Conservation (phyloP, 2,329 filamentous ascomycete genomes). For the Aspergillus ochraceoroseus region DNA sequence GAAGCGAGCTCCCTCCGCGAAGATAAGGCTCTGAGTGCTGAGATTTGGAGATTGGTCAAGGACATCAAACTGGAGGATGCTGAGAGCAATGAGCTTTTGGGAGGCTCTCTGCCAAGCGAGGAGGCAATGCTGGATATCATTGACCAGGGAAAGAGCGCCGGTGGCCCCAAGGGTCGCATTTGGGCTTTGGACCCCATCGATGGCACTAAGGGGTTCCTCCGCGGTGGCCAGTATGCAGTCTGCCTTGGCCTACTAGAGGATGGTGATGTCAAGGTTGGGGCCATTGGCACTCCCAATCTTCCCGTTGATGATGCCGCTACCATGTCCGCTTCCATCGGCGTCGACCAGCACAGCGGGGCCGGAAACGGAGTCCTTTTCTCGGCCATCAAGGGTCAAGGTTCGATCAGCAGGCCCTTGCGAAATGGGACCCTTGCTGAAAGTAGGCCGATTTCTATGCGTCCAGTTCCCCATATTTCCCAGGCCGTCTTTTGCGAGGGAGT, state of each 20-base stretch:
- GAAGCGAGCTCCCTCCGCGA: slow-evolving; percentile 75
- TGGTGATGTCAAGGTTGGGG: slow-evolving; percentile 88
- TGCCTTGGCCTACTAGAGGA: slow-evolving; percentile 89
- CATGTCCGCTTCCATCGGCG: slow-evolving; percentile 66
- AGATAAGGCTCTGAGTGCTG: slow-evolving; percentile 63
- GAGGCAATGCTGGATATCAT: slow-evolving; percentile 58
- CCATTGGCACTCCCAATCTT: slow-evolving; percentile 91
- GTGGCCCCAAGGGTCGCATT: slow-evolving; percentile 54
- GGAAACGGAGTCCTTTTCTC: slow-evolving; percentile 85
- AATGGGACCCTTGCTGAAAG: slow-evolving; percentile 41
- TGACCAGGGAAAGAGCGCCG: slow-evolving; percentile 49
- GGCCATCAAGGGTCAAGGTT: slow-evolving; percentile 72
- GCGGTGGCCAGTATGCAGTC: slow-evolving; percentile 94
- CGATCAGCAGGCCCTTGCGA: slow-evolving; percentile 71
- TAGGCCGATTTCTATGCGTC: slow-evolving; percentile 72
- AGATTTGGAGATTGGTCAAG: slow-evolving; percentile 80
- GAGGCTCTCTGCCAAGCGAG: slow-evolving; percentile 61
- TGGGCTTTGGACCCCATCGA: slow-evolving; percentile 98
- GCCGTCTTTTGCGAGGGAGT: slow-evolving; percentile 97
- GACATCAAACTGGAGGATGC: slow-evolving; percentile 64
- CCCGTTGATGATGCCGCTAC: slow-evolving; percentile 74
- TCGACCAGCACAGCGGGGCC: slow-evolving; percentile 66
- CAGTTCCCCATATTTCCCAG: slow-evolving; percentile 65
- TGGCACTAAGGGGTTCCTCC: slow-evolving; percentile 93
- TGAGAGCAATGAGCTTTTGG: slow-evolving; percentile 62